phyloP scores from a whole-genome alignment of 2,329 filamentous ascomycete genomes.

The Ophiostoma fasciatum region DNA sequence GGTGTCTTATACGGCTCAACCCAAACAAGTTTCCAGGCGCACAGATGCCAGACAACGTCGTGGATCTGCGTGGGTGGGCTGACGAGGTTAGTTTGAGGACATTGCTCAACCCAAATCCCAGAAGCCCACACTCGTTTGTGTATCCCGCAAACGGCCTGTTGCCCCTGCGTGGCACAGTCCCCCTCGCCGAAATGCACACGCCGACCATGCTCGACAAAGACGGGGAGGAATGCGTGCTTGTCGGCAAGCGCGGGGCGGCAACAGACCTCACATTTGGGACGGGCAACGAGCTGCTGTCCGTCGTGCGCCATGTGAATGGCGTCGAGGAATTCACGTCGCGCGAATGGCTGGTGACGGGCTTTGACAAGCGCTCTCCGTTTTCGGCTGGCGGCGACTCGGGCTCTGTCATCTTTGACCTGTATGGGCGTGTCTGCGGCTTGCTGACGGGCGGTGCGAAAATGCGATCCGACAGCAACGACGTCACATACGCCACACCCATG shows the following conservation, averaged over 20 bases:
- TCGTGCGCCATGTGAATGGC: neutral
- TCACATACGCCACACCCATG: too few species aligned
- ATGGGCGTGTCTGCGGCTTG: too few species aligned
- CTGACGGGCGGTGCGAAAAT: neutral
- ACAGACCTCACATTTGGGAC: neutral
- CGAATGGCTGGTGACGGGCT: neutral
- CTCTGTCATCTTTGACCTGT: neutral
- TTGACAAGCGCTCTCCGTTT: neutral
- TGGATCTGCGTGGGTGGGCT: too few species aligned
- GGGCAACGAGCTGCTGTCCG: neutral
- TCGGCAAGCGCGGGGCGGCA: neutral
- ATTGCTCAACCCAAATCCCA: too few species aligned
- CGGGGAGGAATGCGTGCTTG: neutral
- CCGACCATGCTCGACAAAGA: neutral
- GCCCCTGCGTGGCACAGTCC: too few species aligned
- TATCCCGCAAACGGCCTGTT: too few species aligned
- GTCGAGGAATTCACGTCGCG: neutral
- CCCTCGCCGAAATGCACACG: neutral
- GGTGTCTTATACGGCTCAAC: too few species aligned
- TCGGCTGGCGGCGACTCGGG: neutral
- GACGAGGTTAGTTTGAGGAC: too few species aligned
- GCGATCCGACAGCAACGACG: too few species aligned
- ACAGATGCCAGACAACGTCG: too few species aligned
- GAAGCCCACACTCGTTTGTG: too few species aligned
- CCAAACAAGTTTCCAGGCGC: too few species aligned